Base-by-base conservation (phyloP, 768 basidiomycete genomes). In the Lentinula detonsa region DNA sequence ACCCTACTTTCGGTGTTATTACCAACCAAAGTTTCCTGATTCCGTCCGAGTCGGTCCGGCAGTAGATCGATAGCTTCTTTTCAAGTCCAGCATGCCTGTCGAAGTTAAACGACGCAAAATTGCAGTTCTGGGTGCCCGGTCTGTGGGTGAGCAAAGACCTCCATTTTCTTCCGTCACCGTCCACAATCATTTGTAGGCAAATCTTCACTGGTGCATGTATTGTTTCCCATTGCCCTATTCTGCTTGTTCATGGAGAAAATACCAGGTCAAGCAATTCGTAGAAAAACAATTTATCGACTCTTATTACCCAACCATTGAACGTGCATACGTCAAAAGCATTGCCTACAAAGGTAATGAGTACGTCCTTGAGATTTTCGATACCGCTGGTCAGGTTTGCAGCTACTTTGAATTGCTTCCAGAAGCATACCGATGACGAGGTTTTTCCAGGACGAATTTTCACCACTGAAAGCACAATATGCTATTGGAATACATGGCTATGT, bases 401-500 rank as follows among this genome's bases (percentile, higher is more conserved):
- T 34, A 33, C 10, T 37, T 10, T 10, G 23, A 9, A 7, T 1
- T 28, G 49, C 43, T 33, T 43, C 49, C 39, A 60, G 13, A 43
- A 35, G 21, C 16, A 13, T 33, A 18, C 28, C 13, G 33, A 34
- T n/a, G n/a, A 31, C 18, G 21, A 21, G 31, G 9, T 18, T 21
- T 61, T 61, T 57, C 16, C 48, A 95, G 94, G 96, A 98, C 70
- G 96, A 99, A 73, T 98, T 91, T 77, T 91, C 93, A 21, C 91
- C 95, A 60, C 85, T 99, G 65, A 93, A 93, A 65, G 82, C 91
- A 31, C 93, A 95, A 72, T 91, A 98, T 70, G 95, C 94, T 42
- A 93, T 98, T 68, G 96, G 96, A 55, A 94, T 96, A 68, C 95
- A 99, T 69, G 96, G 96, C 69, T 99, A 92, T 73, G 85, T 99